Evolutionary conservation across 2,329 filamentous ascomycete species (phyloP), one percentile per base, ranked within the genome.

Genomic region (Zasmidium angulare): DNA sequence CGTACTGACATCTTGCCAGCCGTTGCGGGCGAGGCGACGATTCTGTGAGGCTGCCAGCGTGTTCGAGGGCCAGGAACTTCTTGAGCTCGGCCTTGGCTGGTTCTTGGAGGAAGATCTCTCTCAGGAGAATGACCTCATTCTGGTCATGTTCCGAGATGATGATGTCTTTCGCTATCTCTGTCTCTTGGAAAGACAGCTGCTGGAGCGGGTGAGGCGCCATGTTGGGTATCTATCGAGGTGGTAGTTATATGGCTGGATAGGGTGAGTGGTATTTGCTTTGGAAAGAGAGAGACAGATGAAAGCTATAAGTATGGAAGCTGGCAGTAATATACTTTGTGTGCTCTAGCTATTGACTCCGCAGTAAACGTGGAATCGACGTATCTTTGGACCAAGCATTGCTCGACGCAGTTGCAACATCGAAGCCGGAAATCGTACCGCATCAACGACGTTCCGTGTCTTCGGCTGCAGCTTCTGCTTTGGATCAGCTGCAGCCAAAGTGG

Each of bases 1-100:
- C 83, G 73, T 86, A 87, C 63, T 82, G 78, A 31, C 81, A 80
- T 48, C 80, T 76, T 1, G 82, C 84, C 52, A 82, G 67, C 26
- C 83, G 77, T 7, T 78, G 74, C 12, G 69, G 69, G 22, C 61
- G 55, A 24, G 66, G 60, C 4, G 64, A 64, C 11, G 58, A 50
- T n/a, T 56, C 23, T 24, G 62, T 62, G 14, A 69, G 60, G 11
- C 60, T 58, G 29, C 67, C 66, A n/a, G 61, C 56, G 46, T 71
- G 69, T 48, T 73, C 71, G 11, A 65, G 57, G 9, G 68, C 66
- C 1, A 72, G 63, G 55, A 68, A 72, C 14, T 61, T 60, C 31
- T 68, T 49, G 17, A 72, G 59, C 40, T 68, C 64, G 0, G 62
- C 64, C 55, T 73, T 73, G 9, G 63, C 26, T 14, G 71, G 71